Conservation (phyloP, 306 rosid species). For the Lablab purpureus region DNA sequence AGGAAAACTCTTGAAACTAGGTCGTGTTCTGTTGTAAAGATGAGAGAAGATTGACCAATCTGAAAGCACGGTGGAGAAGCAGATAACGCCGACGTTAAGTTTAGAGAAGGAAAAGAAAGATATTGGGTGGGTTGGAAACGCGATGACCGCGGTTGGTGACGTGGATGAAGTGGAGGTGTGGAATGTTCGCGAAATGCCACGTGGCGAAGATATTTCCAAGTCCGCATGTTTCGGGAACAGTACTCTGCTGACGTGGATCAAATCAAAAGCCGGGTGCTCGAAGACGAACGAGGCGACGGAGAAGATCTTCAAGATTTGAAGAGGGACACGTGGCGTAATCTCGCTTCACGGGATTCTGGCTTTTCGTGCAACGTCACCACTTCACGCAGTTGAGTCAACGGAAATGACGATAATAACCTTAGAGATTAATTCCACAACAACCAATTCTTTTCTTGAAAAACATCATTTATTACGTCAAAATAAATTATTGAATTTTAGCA, state of each 20-base stretch:
- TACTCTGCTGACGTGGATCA: slow-evolving; percentile 52
- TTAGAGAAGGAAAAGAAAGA: slow-evolving; percentile 37
- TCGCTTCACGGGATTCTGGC: background rate
- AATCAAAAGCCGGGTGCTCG: slow-evolving; percentile 66
- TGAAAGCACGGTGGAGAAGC: slow-evolving; percentile 40
- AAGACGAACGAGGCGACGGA: slow-evolving; percentile 20
- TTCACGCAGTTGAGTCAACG: background rate
- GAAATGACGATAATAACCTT: slow-evolving; percentile 21
- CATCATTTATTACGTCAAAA: no score
- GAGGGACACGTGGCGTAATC: slow-evolving; percentile 52
- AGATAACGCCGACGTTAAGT: slow-evolving; percentile 46
- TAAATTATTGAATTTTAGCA: no score
- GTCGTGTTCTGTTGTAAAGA: background rate
- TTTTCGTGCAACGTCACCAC: background rate
- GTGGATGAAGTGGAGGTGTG: slow-evolving; percentile 66
- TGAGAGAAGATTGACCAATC: slow-evolving; percentile 48
- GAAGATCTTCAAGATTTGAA: slow-evolving; percentile 55
- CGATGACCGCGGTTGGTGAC: slow-evolving; percentile 37
- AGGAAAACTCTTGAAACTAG: background rate
- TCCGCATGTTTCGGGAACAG: slow-evolving; percentile 28
- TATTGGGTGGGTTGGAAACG: slow-evolving; percentile 41
- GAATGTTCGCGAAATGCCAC: slow-evolving; percentile 54
- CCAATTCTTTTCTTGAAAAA: no score
- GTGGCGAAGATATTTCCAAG: slow-evolving; percentile 73
- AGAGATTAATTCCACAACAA: no score